phyloP scores from a whole-genome alignment of 371 early-diverging fungal genomes.

The Circinella minor region DNA sequence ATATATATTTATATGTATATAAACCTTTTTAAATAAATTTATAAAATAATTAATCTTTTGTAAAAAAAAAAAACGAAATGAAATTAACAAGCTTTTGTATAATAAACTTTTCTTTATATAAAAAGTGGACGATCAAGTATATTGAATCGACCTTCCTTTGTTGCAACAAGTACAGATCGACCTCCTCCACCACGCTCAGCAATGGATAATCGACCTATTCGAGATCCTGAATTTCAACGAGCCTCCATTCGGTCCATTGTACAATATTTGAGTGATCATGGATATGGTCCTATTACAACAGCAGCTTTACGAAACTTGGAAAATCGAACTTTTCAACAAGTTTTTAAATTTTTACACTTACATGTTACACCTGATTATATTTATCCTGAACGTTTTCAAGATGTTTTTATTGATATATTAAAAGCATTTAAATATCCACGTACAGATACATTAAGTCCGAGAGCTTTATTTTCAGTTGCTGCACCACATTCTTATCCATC shows the following conservation, averaged over 20 bases:
- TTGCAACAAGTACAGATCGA: constrained; percentile 9
- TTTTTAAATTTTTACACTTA: constrained; percentile 92
- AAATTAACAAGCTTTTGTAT: no score
- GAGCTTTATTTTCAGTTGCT: constrained; percentile 82
- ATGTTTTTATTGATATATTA: constrained; percentile 82
- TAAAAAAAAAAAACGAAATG: no score
- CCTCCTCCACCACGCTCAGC: constrained; percentile 5
- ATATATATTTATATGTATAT: background rate
- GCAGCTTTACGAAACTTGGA: constrained; percentile 75
- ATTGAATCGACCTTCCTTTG: constrained; percentile 18
- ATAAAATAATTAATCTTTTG: no score
- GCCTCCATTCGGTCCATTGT: constrained; percentile 67
- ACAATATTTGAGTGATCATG: constrained; percentile 72
- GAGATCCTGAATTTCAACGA: constrained; percentile 71
- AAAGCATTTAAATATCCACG: constrained; percentile 84
- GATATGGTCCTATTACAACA: constrained; percentile 66
- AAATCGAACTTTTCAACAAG: constrained; percentile 85
- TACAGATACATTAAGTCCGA: constrained; percentile 85
- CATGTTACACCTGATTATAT: constrained; percentile 74
- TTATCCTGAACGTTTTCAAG: constrained; percentile 77
- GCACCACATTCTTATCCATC: constrained; percentile 91
- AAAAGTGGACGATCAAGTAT: constrained; percentile 19
- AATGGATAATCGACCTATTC: constrained; percentile 68
- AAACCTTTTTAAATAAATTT: no score
- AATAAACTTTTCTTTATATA: no score